Evolutionary conservation across 495 filamentous ascomycete genomes (phyloP).

Genomic region (Penicillium salamii): DNA sequence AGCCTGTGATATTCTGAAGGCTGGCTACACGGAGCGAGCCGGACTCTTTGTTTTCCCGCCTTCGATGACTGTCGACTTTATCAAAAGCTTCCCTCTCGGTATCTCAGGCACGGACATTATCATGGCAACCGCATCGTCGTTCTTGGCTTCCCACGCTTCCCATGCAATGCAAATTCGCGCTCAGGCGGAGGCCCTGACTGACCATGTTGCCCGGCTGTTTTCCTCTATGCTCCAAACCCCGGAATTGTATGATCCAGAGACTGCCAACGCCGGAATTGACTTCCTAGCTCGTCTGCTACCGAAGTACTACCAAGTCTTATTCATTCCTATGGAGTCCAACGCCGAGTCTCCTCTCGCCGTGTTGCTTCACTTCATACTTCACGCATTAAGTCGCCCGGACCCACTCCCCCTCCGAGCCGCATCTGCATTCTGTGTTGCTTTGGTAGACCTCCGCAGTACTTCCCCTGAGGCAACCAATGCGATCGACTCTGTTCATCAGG

Average conservation of each 20-base stretch:
- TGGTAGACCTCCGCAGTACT: conserved; percentile 39
- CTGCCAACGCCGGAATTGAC: conserved; percentile 72
- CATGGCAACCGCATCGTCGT: conserved; percentile 73
- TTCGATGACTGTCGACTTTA: conserved; percentile 65
- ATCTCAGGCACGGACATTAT: conserved; percentile 71
- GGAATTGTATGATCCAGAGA: conserved; percentile 65
- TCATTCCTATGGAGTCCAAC: conserved; percentile 29
- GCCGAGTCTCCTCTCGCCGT: conserved; percentile 44
- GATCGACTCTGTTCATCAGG: conserved; percentile 52
- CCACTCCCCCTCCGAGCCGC: conserved; percentile 78
- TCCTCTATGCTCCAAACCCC: conserved; percentile 57
- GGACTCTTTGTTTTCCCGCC: conserved; percentile 78
- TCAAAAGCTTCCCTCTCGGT: conserved; percentile 57
- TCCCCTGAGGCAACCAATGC: conserved; percentile 39
- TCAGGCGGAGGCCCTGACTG: conserved; percentile 54
- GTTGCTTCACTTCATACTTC: conserved; percentile 75
- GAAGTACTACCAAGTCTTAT: conserved; percentile 51
- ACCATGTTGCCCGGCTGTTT: conserved; percentile 65
- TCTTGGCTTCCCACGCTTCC: conserved; percentile 59
- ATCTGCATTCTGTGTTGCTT: conserved; percentile 74
- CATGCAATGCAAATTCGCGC: conserved; percentile 51
- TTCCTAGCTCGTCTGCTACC: conserved; percentile 65
- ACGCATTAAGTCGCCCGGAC: conserved; percentile 68
- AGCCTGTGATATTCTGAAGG: conserved; percentile 70
- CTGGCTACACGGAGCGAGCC: conserved; percentile 74